These are phyloP conservation scores for Pythium guiyangense DNA, from an alignment of 352 stramenopile species.

Conservation along the genomic window DNA sequence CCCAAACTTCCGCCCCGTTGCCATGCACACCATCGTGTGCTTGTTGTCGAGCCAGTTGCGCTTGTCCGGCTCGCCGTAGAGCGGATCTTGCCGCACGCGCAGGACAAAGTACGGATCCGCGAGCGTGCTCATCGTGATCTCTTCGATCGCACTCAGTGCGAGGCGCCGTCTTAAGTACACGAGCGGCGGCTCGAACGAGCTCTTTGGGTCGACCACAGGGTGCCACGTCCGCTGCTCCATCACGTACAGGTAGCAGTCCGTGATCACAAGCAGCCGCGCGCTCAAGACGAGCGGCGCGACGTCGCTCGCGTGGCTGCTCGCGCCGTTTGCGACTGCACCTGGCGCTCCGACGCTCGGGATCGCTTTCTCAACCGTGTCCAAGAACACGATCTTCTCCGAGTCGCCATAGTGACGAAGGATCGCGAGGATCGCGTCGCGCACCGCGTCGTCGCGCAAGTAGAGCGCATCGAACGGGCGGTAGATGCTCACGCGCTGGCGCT, in stretches of 20 bases:
- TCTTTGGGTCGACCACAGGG: constrained; percentile 50
- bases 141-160: constrained; percentile 54
- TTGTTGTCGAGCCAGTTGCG: constrained; percentile 86
- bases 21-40: constrained; percentile 77
- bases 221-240: constrained; percentile 73
- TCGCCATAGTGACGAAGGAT: constrained; percentile 78
- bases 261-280: constrained; percentile 62
- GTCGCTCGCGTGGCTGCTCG: constrained; percentile 14
- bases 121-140: constrained; percentile 75
- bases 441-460: constrained; percentile 60
- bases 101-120: constrained; percentile 81
- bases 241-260: constrained; percentile 68
- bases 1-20: constrained; percentile 83
- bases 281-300: constrained; percentile 29
- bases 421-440: constrained; percentile 57
- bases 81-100: constrained; percentile 45
- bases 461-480: constrained; percentile 85
- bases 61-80: constrained; percentile 63
- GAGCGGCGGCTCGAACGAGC: constrained; percentile 45
- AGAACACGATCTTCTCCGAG: constrained; percentile 79
- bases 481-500: constrained; percentile 82
- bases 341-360: constrained; percentile 19
- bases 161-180: constrained; percentile 71
- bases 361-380: constrained; percentile 70
- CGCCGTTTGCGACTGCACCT: constrained; percentile 12